Evolutionary conservation across 306 rosid genomes (phyloP).

Genomic region (Begonia peltatifolia): DNA sequence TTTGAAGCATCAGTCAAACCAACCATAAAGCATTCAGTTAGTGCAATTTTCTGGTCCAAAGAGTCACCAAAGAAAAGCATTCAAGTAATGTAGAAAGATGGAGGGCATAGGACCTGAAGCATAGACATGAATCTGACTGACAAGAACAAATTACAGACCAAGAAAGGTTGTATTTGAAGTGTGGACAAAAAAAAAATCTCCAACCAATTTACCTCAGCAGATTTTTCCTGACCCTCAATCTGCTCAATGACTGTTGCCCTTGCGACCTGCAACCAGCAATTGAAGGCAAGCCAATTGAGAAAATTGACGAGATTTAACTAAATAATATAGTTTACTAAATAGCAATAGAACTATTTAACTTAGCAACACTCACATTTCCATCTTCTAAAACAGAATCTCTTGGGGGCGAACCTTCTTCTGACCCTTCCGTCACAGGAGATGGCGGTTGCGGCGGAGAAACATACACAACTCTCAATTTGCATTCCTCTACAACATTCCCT

Average conservation of each 20-base stretch:
- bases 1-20: background rate
- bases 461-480: slow-evolving; percentile 42
- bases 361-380: slow-evolving; percentile 15
- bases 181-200: background rate
- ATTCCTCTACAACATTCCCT: slow-evolving; percentile 37
- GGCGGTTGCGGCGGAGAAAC: slow-evolving; percentile 39
- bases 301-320: background rate
- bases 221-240: slow-evolving; percentile 35
- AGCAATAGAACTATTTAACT: slow-evolving; percentile 26
- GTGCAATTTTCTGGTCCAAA: background rate
- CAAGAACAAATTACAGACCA: background rate
- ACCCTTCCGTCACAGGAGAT: slow-evolving; percentile 32
- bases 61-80: background rate
- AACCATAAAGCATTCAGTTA: background rate
- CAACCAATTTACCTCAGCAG: slow-evolving; percentile 36
- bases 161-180: background rate
- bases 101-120: background rate
- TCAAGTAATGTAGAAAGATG: background rate
- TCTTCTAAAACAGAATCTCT: slow-evolving; percentile 35
- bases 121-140: background rate
- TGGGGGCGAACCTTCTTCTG: slow-evolving; percentile 16
- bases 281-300: background rate
- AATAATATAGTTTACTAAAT: slow-evolving; percentile 2
- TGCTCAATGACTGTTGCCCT: slow-evolving; percentile 27
- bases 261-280: slow-evolving; percentile 27